A percentile compares a stretch with the other conserved stretches of the same genome.
phyloP scores from a whole-genome alignment of 371 early-diverging fungal species.

The Syncephalastrum monosporum region DNA sequence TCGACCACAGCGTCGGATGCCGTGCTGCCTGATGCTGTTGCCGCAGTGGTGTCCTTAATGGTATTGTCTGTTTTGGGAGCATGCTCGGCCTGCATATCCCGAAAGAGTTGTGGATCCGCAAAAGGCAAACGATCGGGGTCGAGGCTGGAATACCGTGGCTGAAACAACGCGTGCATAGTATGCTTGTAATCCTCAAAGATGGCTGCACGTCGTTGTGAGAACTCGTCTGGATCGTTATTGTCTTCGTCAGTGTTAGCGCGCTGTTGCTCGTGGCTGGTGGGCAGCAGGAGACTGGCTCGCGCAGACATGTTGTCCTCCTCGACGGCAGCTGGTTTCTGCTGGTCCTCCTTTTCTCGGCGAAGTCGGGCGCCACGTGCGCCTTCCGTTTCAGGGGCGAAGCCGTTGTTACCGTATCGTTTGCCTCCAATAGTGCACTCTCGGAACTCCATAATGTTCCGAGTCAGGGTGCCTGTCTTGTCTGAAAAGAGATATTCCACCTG shows the following conservation, averaged over 20 bases:
- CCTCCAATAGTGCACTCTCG: constrained; percentile 86
- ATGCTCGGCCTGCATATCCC: constrained; percentile 48
- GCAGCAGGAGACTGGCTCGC: neutral
- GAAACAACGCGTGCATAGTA: constrained; percentile 64
- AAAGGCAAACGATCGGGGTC: constrained; percentile 71
- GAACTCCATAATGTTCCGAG: constrained; percentile 85
- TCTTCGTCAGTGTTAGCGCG: constrained; percentile 5
- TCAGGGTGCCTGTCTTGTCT: constrained; percentile 89
- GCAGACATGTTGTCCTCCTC: constrained; percentile 1
- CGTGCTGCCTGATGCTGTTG: neutral
- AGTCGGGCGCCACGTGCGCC: constrained; percentile 53
- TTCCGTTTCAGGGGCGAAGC: constrained; percentile 61
- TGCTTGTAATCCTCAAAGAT: constrained; percentile 58
- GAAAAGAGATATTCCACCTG: constrained; percentile 95
- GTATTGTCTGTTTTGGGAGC: constrained; percentile 1
- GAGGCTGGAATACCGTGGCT: constrained; percentile 71
- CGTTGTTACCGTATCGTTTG: constrained; percentile 76
- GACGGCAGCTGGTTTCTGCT: constrained; percentile 5
- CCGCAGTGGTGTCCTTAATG: neutral
- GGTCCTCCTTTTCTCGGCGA: constrained; percentile 37
- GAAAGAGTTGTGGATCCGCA: constrained; percentile 79
- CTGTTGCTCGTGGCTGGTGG: neutral
- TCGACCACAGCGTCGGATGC: constrained; percentile 4
- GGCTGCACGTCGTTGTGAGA: constrained; percentile 18
- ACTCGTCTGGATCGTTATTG: constrained; percentile 8